Base-by-base conservation (phyloP, 805 yeast genomes). In the Nakazawaea siamensis region DNA sequence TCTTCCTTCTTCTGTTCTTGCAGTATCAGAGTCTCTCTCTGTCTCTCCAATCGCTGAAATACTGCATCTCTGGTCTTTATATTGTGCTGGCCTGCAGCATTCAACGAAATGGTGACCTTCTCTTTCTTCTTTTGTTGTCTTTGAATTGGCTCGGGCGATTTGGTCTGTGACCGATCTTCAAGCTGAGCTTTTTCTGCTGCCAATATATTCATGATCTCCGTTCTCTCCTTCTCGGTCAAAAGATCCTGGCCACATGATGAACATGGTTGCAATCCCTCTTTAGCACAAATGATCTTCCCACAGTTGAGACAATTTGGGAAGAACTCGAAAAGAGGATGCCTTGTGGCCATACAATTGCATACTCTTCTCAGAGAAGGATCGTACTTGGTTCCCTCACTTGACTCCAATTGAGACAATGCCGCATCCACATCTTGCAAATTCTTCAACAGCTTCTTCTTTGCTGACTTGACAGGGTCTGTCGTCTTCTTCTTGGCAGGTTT, bases 291-390 rank as follows among this genome's bases (percentile, higher is more conserved):
- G 27, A 92, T 84, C 54, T 87, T 84, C 9, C 99, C 99, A 54
- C 99, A 92, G 40, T 81, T 77, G 27, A 92, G 58, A 49, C 99
- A 92, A 52, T 92, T 92, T 1, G 98, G 97, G 2, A 94, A 92
- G 43, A 81, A 70, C 38, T 84, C 94, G 43, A 86, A 81, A 20
- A 92, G 58, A 3, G 96, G 95, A 51, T 92, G 98, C 40, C 82
- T 64, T 0, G 81, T 72, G 1, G 90, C 97, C 76, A 80, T 83
- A 50, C 97, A 88, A 42, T 80, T 73, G 52, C 97, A 88, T 4
- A 41, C 50, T 35, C 47, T 44, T 12, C 37, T 36, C 13, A 35
- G 33, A 8, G 4, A 4, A 12, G n/a, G 5, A 14, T 28, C 15
- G 18, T 27, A 27, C 7, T 9, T 11, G 8, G 27, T 9, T 6